These are phyloP conservation scores for Colletotrichum sp. DNA, from an alignment of 2,329 filamentous ascomycete genomes.

Conservation along the genomic window DNA sequence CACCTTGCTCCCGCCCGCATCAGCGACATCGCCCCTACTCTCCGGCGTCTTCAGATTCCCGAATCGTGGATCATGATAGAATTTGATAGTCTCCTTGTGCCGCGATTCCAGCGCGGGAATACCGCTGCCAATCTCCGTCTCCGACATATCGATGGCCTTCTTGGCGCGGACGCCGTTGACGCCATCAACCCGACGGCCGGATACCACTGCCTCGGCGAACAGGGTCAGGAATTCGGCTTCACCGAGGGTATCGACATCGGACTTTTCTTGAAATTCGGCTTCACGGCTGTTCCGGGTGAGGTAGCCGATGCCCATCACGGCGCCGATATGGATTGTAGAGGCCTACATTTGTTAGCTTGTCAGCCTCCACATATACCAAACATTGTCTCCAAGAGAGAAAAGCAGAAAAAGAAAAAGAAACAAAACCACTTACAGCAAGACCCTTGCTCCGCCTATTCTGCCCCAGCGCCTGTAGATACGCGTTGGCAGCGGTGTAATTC, in stretches of 20 bases:
- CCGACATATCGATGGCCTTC: background rate
- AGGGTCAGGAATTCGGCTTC: constrained; percentile 42
- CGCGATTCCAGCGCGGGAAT: background rate
- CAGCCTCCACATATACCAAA: background rate
- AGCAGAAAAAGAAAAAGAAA: background rate
- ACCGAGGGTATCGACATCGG: constrained; percentile 12
- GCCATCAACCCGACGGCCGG: constrained; percentile 27
- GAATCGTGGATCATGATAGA: background rate
- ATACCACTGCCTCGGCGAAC: constrained; percentile 46
- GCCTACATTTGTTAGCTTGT: background rate
- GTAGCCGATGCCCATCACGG: constrained; percentile 46
- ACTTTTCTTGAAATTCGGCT: constrained; percentile 3
- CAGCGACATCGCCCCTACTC: background rate
- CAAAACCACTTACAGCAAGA: constrained; percentile 27
- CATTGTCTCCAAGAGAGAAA: background rate
- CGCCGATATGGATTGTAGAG: constrained; percentile 40
- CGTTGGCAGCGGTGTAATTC: constrained; percentile 50
- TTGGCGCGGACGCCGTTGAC: background rate
- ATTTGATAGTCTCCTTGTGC: background rate
- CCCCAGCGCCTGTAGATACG: constrained; percentile 43
- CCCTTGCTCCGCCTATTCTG: constrained; percentile 37
- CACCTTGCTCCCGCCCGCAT: background rate
- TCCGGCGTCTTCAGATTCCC: background rate
- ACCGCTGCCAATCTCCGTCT: background rate
- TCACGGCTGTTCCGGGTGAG: constrained; percentile 26